Evolutionary conservation across 805 yeast genomes (phyloP), one percentile per base, ranked within the genome.

Genomic region (Schizosaccharomyces lindneri): DNA sequence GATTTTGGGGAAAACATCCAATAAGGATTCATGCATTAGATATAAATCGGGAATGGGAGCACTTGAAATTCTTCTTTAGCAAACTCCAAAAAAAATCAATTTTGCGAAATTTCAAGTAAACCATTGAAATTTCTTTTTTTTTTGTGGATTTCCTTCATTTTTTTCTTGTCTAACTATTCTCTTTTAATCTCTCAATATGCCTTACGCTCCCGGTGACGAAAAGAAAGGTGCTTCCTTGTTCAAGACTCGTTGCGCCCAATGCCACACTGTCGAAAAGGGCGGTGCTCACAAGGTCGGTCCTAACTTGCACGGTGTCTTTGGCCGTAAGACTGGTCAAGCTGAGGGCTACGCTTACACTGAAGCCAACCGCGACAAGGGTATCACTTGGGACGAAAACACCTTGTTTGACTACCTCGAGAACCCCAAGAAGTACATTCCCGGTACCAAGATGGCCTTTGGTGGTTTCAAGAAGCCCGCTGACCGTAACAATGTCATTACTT

Each of bases 371-470:
- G 84, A 84, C 79, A 88, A 88, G 78, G 94, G 88, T 73, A 95
- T 93, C 65, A 69, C 70, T 64, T 93, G 98, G 98, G 69, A 72
- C 67, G 88, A 82, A 72, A 88, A 88, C 73, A 81, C 87, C 75
- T 81, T 93, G 85, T 80, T 84, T 70, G 95, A 86, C 75, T 93
- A 93, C 84, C 82, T 93, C 76, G 95, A 85, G 78, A 93, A 93
- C 86, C 98, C 98, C 79, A 93, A 93, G 61, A 93, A 93, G 80
- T 93, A 88, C 81, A 88, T 93, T 70, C 98, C 98, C 74, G 98
- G 98, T 76, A 93, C 97, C 80, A 93, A 93, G 85, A 93, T 93
- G 98, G 97, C 98, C 67, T 93, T 90, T 71, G 98, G 96, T 79
- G 98, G 98, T 79, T 82, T 93, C 77, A 93, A 93, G 89, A 93